A percentile compares a stretch with the other conserved stretches of the same genome.
phyloP scores from a whole-genome alignment of 176 grass and related monocot species.

The Hordeum vulgare region MorexV3_pseudomolecules_assembly NC_058518.1:507365417-507365916 shows the following conservation, averaged over 20 bases:
- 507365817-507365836: too few relatives aligned
- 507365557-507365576: not conserved
- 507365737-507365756: too few relatives aligned
- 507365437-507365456: conserved; percentile 78
- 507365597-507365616: not conserved
- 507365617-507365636: not conserved
- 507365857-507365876: too few relatives aligned
- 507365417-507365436: conserved; percentile 67
- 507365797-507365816: too few relatives aligned
- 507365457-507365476: conserved; percentile 55
- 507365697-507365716: too few relatives aligned
- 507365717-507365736: too few relatives aligned
- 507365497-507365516: conserved; percentile 62
- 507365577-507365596: not conserved
- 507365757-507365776: too few relatives aligned
- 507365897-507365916: too few relatives aligned
- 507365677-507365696: not conserved
- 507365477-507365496: conserved; percentile 88
- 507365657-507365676: not conserved
- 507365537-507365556: conserved; percentile 10
- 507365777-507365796: too few relatives aligned
- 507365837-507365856: too few relatives aligned
- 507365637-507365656: not conserved
- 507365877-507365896: too few relatives aligned
- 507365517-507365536: conserved; percentile 31